Percentiles rank a stretch among this genome's conserved stretches.
phyloP scores from a whole-genome alignment of 202 grass and related monocot species.

The Zoysia matrella region DNA sequence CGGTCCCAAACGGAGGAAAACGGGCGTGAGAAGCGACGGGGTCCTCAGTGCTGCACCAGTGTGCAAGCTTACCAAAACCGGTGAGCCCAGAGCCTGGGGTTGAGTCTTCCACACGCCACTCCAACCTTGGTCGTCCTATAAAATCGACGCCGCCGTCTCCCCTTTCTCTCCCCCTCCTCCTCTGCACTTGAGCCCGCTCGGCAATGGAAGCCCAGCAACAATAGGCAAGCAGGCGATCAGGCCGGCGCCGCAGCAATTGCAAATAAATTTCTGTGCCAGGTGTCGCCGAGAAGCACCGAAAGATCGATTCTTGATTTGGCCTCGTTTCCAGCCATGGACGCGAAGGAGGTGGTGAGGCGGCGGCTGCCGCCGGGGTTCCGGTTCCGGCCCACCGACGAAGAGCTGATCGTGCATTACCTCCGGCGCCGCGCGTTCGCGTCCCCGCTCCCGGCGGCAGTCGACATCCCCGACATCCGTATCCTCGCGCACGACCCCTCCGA shows the following conservation, averaged over 20 bases:
- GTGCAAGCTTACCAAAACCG: no score
- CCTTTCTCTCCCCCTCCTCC: neutral
- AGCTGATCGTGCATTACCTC: conserved; percentile 5
- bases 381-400: neutral
- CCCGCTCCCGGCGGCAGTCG: conserved; percentile 50
- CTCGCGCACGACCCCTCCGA: conserved; percentile 56
- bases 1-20: no score
- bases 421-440: neutral
- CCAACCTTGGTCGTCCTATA: neutral
- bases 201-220: neutral
- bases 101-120: neutral
- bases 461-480: conserved; percentile 62
- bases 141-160: neutral
- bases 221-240: neutral
- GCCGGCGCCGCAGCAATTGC: neutral
- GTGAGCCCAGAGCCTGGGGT: no score
- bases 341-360: neutral
- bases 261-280: neutral
- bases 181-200: neutral
- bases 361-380: neutral
- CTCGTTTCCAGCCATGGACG: neutral
- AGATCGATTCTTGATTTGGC: no score
- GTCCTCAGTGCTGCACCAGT: no score
- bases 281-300: neutral
- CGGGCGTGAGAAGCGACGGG: no score